Percentiles rank a stretch among this genome's conserved stretches.
Conservation (phyloP, 352 stramenopile genomes). For the Phytopythium oedochilum region DNA sequence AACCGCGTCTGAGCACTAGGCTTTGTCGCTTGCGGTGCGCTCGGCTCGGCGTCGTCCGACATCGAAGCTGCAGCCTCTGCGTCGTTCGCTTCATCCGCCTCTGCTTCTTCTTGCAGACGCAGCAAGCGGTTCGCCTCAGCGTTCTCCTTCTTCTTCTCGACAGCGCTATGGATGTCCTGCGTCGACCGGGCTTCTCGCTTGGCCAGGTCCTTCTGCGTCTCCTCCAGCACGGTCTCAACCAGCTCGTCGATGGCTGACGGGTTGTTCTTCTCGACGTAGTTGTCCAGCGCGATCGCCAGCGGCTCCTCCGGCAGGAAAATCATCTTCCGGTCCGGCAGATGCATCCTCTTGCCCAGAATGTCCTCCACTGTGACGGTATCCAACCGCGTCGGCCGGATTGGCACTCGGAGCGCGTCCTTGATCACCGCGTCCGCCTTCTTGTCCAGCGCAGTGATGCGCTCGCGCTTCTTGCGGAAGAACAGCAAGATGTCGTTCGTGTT, state of each 20-base stretch:
- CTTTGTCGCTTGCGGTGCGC: slow-evolving; percentile 4
- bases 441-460: slow-evolving; percentile 34
- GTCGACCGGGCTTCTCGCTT: slow-evolving; percentile 45
- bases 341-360: slow-evolving; percentile 61
- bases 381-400: slow-evolving; percentile 58
- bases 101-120: slow-evolving; percentile 41
- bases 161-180: slow-evolving; percentile 57
- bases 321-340: slow-evolving; percentile 61
- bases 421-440: slow-evolving; percentile 32
- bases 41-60: slow-evolving; percentile 12
- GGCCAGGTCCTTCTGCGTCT: slow-evolving; percentile 64
- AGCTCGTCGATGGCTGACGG: slow-evolving; percentile 75
- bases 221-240: slow-evolving; percentile 56
- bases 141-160: slow-evolving; percentile 66
- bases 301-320: slow-evolving; percentile 70
- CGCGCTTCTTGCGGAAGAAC: slow-evolving; percentile 71
- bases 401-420: slow-evolving; percentile 26
- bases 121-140: slow-evolving; percentile 46
- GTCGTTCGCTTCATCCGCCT: slow-evolving; percentile 3
- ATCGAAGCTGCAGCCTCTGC: slow-evolving; percentile 1
- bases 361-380: slow-evolving; percentile 76
- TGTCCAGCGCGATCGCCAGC: slow-evolving; percentile 63
- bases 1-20: background rate
- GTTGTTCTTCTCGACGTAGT: slow-evolving; percentile 83
- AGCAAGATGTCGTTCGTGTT: slow-evolving; percentile 88